Base-by-base conservation (phyloP, 768 basidiomycete genomes). In the Rhizopogon roseolus region DNA sequence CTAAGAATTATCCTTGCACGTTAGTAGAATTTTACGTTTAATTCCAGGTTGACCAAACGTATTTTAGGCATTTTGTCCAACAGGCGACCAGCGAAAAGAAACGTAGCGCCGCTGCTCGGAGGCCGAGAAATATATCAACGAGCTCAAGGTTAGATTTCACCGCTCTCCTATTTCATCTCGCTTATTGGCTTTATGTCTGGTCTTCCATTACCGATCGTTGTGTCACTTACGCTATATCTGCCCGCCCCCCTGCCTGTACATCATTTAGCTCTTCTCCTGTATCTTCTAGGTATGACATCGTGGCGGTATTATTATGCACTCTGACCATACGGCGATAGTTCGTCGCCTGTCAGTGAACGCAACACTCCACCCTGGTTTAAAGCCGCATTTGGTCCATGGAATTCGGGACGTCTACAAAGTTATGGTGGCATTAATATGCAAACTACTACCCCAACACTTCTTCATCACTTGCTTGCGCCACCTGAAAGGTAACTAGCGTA, bases 1-100 rank as follows among this genome's bases (percentile, higher is more conserved):
- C 86, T 57, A 95, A 95, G 74, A 91, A 89, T 64, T 91, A 89
- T 64, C 86, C 90, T 42, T 95, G 92, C 90, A 93, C 92, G 91
- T 93, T 63, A 61, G 88, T 82, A 16, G 58, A 54, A 28, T 51
- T 60, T 55, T 40, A 52, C 58, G 54, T 59, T 55, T 55, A 51
- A 49, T 7, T 27, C 52, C 53, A 60, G 60, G 57, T 54, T 52
- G 57, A 56, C 57, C 49, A 42, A 43, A 49, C 46, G 42, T 41
- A 53, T 41, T 57, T 58, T 64, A 90, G 88, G 55, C 87, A 92
- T 65, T 84, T 73, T 64, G 86, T 91, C 27, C 90, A 92, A 64
- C 89, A 91, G 69, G 87, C 86, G 17, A 92, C 90, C 6, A 86
- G 80, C 67, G 89, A 92, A 72, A 88, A 88, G 76, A 90, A 90